Percentiles rank a stretch among this genome's conserved stretches.
phyloP scores from a whole-genome alignment of 2,329 filamentous ascomycete species.

The Xylariaceae sp. region DNA sequence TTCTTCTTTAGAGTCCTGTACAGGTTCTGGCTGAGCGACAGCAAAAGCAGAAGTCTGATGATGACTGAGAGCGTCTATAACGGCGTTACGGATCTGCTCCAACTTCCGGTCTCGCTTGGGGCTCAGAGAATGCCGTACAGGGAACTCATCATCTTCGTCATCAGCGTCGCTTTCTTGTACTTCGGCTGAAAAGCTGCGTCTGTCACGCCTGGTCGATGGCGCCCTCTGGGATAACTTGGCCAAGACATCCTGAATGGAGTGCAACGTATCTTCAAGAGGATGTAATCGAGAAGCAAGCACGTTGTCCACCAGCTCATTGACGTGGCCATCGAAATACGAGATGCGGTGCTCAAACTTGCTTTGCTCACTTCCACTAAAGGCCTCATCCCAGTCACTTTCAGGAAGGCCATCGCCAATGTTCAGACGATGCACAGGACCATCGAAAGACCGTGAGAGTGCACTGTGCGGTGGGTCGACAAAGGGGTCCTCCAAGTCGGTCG shows the following conservation, averaged over 20 bases:
- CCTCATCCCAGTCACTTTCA: slow-evolving; percentile 87
- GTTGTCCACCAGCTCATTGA: slow-evolving; percentile 78
- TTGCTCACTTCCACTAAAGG: slow-evolving; percentile 76
- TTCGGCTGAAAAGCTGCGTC: slow-evolving; percentile 66
- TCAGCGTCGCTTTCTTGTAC: slow-evolving; percentile 82
- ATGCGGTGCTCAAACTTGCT: slow-evolving; percentile 75
- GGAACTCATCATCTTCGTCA: slow-evolving; percentile 76
- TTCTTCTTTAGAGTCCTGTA: slow-evolving; percentile 34
- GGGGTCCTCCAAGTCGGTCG: slow-evolving; percentile 56
- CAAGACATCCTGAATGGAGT: slow-evolving; percentile 67
- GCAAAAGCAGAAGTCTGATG: slow-evolving; percentile 42
- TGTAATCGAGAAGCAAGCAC: slow-evolving; percentile 70
- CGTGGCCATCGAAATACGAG: slow-evolving; percentile 84
- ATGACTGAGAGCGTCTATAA: slow-evolving; percentile 66
- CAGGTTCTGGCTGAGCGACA: slow-evolving; percentile 24
- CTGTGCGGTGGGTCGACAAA: slow-evolving; percentile 50
- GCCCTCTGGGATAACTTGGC: slow-evolving; percentile 50
- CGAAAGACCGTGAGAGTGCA: slow-evolving; percentile 41
- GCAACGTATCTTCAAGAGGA: slow-evolving; percentile 75
- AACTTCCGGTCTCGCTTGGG: slow-evolving; percentile 71
- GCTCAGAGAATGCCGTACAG: slow-evolving; percentile 64
- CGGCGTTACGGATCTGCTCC: slow-evolving; percentile 71
- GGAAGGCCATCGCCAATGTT: slow-evolving; percentile 59
- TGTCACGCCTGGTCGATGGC: slow-evolving; percentile 51
- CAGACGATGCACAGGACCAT: slow-evolving; percentile 56